Evolutionary conservation across 2,329 filamentous ascomycete genomes (phyloP), one percentile per base, ranked within the genome.

Genomic region (Pseudogymnoascus verrucosus): DNA sequence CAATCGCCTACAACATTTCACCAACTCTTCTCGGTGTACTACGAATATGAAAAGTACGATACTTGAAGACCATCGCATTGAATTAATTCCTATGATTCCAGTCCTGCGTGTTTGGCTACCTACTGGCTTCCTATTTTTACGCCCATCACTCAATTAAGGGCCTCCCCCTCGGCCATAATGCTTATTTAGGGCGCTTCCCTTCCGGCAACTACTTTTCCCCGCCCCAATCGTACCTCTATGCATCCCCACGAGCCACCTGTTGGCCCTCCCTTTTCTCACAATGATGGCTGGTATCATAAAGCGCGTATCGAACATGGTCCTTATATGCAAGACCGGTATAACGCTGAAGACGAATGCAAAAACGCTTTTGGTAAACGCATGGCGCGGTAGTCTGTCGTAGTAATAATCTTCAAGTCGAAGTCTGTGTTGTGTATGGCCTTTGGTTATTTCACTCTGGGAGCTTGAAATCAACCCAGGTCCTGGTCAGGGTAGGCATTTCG

Each of bases 381-480:
- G 51, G 51, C 16, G 51, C 51, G 28, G 51, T 16, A 57, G 47
- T 57, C 47, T 57, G 26, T 57, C 47, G 28, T 57, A 57, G 51
- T 57, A 34, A 34, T 57, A 34, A 57, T 34, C n/a, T 57, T 57
- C 51, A 57, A 57, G 28, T 34, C 34, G 51, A 57, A 34, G 51
- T 34, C 16, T 57, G 51, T 54, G 47, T 57, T 57, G 28, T 57
- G 51, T 12, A 34, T 34, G 28, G 51, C n/a, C 10, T 19, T 8
- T 62, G 4, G 14, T 10, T 34, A 51, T 62, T 21, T 47, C 60
- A 44, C 28, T 63, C 39, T 40, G 64, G 64, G 60, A 66, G 64
- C 37, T 64, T 64, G 62, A 69, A 71, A 44, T 70, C 68, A 60
- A 72, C 69, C 68, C 69, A 72, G 23, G 62, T 68, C 44, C 68